Evolutionary conservation across 495 filamentous ascomycete genomes (phyloP).

Genomic region (Tuber borchii): DNA sequence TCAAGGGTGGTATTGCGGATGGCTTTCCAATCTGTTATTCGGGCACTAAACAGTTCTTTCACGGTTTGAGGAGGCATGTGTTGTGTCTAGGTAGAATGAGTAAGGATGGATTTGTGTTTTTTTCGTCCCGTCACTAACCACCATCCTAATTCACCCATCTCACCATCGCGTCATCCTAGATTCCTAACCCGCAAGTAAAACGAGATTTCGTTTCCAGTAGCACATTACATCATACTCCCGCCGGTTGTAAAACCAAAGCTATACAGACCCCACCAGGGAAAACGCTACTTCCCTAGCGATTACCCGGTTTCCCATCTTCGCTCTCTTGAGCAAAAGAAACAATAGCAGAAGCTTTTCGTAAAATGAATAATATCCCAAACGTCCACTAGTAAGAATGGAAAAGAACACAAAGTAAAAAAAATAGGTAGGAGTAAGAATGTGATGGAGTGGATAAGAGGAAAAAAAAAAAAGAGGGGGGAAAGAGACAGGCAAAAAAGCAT

Average conservation of each 20-base stretch:
- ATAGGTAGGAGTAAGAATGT: conserved; percentile 23
- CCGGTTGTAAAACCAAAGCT: conserved; percentile 4
- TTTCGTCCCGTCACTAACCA: background rate
- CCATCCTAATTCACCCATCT: background rate
- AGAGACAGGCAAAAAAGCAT: conserved; percentile 18
- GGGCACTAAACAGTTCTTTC: background rate
- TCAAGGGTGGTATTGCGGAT: background rate
- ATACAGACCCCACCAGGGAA: background rate
- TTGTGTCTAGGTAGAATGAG: background rate
- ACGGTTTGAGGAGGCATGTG: background rate
- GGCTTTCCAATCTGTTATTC: background rate
- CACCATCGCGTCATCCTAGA: background rate
- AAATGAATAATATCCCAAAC: conserved; percentile 5
- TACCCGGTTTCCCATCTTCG: background rate
- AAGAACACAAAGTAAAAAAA: conserved; percentile 14
- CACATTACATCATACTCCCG: conserved; percentile 6
- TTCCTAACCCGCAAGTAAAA: background rate
- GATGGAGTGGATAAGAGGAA: background rate
- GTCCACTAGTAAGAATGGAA: conserved; percentile 22
- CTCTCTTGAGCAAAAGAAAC: background rate
- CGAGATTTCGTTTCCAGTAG: conserved; percentile 5
- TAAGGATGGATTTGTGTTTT: background rate
- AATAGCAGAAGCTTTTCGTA: background rate
- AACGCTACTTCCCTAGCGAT: background rate
- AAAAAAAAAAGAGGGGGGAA: background rate